Conservation (phyloP, 345 rosid species). For the Ricinus communis region DNA sequence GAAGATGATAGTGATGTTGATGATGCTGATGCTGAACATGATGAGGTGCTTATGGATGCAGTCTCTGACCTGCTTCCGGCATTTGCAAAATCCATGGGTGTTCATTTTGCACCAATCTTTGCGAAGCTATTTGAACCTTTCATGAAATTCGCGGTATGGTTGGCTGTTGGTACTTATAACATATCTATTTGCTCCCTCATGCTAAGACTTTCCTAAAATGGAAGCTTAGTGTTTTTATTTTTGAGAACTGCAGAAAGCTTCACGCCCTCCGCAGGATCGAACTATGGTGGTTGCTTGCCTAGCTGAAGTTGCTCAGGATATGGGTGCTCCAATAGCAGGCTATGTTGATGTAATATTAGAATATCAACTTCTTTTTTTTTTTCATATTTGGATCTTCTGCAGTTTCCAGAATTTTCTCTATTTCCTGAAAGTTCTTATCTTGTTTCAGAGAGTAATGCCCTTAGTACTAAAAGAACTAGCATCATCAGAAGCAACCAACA, state of each 20-base stretch:
- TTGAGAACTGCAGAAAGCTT: constrained; percentile 58
- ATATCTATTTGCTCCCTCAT: constrained; percentile 11
- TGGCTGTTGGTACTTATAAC: constrained; percentile 8
- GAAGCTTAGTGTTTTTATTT: constrained; percentile 24
- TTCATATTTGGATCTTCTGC: background rate
- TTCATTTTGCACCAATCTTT: constrained; percentile 85
- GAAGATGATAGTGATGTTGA: constrained; percentile 80
- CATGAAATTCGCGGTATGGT: constrained; percentile 94
- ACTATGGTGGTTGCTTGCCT: constrained; percentile 98
- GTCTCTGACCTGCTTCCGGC: constrained; percentile 98
- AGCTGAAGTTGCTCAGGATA: constrained; percentile 98
- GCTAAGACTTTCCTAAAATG: constrained; percentile 1
- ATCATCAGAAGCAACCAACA: constrained; percentile 82
- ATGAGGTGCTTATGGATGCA: constrained; percentile 97
- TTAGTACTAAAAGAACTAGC: constrained; percentile 83
- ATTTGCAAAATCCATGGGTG: constrained; percentile 94
- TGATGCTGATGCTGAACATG: constrained; percentile 76
- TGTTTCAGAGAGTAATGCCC: constrained; percentile 85
- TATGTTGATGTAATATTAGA: constrained; percentile 72
- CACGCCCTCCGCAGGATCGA: constrained; percentile 84
- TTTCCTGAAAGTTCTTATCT: constrained; percentile 25
- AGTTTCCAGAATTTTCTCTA: constrained; percentile 1
- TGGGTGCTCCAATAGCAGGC: constrained; percentile 91
- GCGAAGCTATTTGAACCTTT: constrained; percentile 83
- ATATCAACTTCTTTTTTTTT: background rate